A percentile compares a stretch with the other conserved stretches of the same genome.
phyloP scores from a whole-genome alignment of 2,329 filamentous ascomycete species.

The Microdochium nivale region DNA sequence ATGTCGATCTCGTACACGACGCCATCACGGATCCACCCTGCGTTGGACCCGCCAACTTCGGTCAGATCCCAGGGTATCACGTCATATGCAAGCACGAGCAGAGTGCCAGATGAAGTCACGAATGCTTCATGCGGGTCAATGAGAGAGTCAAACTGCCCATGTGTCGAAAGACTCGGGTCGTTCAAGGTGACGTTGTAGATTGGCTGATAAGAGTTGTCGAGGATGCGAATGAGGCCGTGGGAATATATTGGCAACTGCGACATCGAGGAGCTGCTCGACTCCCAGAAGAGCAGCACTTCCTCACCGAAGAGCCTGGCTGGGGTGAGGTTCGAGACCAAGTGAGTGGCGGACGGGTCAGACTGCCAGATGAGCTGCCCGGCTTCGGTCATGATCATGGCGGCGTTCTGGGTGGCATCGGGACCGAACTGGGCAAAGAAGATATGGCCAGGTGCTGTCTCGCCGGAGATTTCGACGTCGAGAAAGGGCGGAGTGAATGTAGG shows the following conservation, averaged over 20 bases:
- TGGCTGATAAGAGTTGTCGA: constrained; percentile 18
- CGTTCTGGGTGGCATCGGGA: background rate
- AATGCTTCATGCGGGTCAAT: constrained; percentile 23
- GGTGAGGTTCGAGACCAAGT: background rate
- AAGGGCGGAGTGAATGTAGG: background rate
- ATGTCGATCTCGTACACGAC: constrained; percentile 33
- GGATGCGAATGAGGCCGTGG: constrained; percentile 20
- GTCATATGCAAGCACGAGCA: constrained; percentile 20
- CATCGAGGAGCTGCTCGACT: background rate
- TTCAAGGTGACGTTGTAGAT: constrained; percentile 11
- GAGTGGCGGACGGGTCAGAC: constrained; percentile 1
- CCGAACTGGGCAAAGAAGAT: constrained; percentile 1
- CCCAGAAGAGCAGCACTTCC: constrained; percentile 19
- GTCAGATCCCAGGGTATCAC: constrained; percentile 19
- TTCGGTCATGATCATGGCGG: constrained; percentile 4
- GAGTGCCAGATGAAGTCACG: constrained; percentile 18
- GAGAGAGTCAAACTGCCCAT: constrained; percentile 3
- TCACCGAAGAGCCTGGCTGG: constrained; percentile 14
- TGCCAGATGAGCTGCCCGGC: constrained; percentile 20
- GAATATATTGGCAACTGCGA: constrained; percentile 8
- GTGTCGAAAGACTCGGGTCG: background rate
- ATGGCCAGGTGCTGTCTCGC: background rate
- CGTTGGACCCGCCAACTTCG: constrained; percentile 17
- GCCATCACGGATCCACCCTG: constrained; percentile 25
- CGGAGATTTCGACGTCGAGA: background rate